Conservation (phyloP, 2,329 filamentous ascomycete genomes). For the Fusarium sp. region DNA sequence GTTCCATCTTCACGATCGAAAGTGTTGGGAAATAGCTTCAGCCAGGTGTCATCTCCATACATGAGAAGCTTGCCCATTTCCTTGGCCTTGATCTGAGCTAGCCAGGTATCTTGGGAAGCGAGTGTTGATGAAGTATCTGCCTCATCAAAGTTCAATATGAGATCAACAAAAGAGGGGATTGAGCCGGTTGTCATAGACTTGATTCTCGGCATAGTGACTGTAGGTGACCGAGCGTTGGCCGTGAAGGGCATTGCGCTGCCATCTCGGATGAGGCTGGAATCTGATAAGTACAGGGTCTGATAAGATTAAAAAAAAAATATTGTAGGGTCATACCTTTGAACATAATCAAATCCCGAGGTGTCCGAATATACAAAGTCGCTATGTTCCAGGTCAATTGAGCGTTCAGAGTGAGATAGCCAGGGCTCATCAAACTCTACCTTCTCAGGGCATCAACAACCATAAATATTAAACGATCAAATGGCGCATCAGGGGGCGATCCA, state of each 20-base stretch:
- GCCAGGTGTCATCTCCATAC: constrained; percentile 98
- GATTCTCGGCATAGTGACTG: constrained; percentile 96
- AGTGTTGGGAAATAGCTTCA: constrained; percentile 91
- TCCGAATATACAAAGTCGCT: constrained; percentile 94
- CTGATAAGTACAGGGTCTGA: constrained; percentile 13
- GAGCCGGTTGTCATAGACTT: constrained; percentile 98
- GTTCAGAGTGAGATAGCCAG: constrained; percentile 10
- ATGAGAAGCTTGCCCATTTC: constrained; percentile 82
- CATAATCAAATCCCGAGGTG: constrained; percentile 84
- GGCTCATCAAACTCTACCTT: constrained; percentile 65
- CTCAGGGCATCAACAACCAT: constrained; percentile 97
- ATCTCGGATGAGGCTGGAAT: constrained; percentile 78
- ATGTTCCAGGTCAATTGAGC: constrained; percentile 31
- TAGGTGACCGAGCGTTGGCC: constrained; percentile 94
- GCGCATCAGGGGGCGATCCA: constrained; percentile 69
- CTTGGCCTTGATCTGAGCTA: constrained; percentile 87
- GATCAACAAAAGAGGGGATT: constrained; percentile 96
- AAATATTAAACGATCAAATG: constrained; percentile 91
- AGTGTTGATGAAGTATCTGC: constrained; percentile 91
- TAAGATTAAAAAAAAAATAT: not conserved
- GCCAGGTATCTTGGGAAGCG: constrained; percentile 92
- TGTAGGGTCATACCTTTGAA: constrained; percentile 74
- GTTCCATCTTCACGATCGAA: constrained; percentile 93
- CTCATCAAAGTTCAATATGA: constrained; percentile 96
- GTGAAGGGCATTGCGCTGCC: constrained; percentile 93